Evolutionary conservation across 2,329 filamentous ascomycete species (phyloP), one percentile per base, ranked within the genome.

Genomic region (Pyrenophora seminiperda): DNA sequence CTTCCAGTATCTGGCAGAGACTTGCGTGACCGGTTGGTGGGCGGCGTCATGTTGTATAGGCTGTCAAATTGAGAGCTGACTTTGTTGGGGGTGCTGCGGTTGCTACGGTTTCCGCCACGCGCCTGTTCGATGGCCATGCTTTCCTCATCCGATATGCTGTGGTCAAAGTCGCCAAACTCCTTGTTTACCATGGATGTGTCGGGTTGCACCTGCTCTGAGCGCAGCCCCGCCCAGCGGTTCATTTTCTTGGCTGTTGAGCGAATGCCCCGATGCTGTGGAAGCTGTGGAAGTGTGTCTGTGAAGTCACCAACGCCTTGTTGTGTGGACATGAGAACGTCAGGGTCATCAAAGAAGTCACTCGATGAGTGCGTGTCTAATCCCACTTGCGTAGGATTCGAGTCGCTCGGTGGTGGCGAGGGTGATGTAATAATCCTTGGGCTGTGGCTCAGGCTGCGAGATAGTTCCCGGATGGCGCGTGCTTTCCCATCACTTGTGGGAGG

Each of bases 41-140:
- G 75, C n/a, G 75, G 77, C 18, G 77, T 78, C 38, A 78, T 59
- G 49, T 78, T 74, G 67, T 78, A 78, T 19, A 77, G 70, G 59
- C 75, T 77, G 61, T 79, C 72, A 61, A 83, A 77, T 4, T 76
- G 75, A 20, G 80, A 83, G 59, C 81, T 76, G 53, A 82, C 64
- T 68, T 76, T 76, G 58, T 51, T 66, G 29, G 65, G 75, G 17
- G 66, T 74, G 52, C 61, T 66, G 32, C 66, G 66, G 41, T 68
- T 67, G 58, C 68, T 73, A 31, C 71, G 67, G 53, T 75, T 75
- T 17, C 73, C 66, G 24, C 79, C 83, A 46, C 84, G 77, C 37
- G 80, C 82, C 24, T 83, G 66, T 62, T 87, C 83, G 47, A 86
- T 75, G 2, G 82, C 84, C 51, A 79, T 73, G 42, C 75, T 76